Base-by-base conservation (phyloP, 805 yeast genomes). In the Debaryomyces castellii region DNA sequence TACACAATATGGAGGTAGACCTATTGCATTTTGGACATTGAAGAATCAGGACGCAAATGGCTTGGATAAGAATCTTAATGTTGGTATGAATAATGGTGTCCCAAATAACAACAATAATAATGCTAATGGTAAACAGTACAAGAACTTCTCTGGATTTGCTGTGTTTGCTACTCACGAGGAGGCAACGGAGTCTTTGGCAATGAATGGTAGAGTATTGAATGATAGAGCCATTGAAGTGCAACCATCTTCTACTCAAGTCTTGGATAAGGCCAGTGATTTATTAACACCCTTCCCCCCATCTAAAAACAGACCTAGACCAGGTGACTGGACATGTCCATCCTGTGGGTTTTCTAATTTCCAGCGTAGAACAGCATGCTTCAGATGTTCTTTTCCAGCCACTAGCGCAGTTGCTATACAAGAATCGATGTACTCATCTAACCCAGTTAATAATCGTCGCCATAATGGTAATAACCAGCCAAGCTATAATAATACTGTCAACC, bases 281-380 rank as follows among this genome's bases (percentile, higher is more conserved):
- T 70, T 91, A 48, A 77, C 88, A 0, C 89, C 95, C 3, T 91
- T 91, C 67, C 96, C 97, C 12, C 82, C 85, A 24, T 86, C 89
- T 53, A 80, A 80, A 50, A 90, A 91, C 65, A 77, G 94, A 56
- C 96, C 96, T 18, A 76, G 97, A 59, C 97, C 97, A 0, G 97
- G 97, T 17, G 97, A 91, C 63, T 91, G 97, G 97, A 88, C 87
- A n/a, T 91, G 97, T 65, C 96, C 96, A 21, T 83, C 91, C 5
- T 91, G 97, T 73, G 96, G 97, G 1, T 91, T 91, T 59, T 87
- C 96, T 20, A 91, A 91, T 65, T 91, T 91, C 68, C 97, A 91
- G 67, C 80, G 97, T 58, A 78, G 97, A 65, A 87, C 95, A 2
- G 95, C 95, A 2, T 91, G 97, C 66, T 89, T 91, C 74, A 76